A percentile compares a stretch with the other conserved stretches of the same genome.
Conservation (phyloP, 495 filamentous ascomycete species). For the Penicillium steckii region DNA sequence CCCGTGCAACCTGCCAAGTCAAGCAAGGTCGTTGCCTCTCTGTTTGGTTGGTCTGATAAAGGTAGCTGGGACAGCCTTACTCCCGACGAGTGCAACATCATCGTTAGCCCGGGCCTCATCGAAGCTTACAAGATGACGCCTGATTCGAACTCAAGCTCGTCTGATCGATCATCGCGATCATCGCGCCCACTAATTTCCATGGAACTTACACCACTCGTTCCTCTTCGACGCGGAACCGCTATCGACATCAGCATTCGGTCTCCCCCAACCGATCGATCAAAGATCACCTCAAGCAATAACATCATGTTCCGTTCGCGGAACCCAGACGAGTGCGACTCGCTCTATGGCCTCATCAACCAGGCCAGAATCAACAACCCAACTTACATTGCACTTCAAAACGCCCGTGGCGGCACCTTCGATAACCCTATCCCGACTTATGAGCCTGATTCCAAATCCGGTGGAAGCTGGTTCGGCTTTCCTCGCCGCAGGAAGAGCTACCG, state of each 20-base stretch:
- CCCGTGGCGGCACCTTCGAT: constrained; percentile 47
- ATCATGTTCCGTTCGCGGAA: constrained; percentile 86
- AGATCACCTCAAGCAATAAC: constrained; percentile 68
- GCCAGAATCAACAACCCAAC: constrained; percentile 84
- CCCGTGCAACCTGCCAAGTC: constrained; percentile 53
- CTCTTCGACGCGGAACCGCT: constrained; percentile 82
- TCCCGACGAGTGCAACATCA: constrained; percentile 72
- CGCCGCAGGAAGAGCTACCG: constrained; percentile 57
- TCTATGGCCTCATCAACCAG: constrained; percentile 82
- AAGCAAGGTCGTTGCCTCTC: constrained; percentile 67
- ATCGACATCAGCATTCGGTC: constrained; percentile 93
- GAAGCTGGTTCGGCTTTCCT: constrained; percentile 45
- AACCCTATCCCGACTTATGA: constrained; percentile 31
- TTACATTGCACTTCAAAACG: constrained; percentile 79
- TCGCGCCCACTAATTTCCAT: constrained; percentile 69
- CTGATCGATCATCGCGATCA: constrained; percentile 29
- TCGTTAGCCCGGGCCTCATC: constrained; percentile 80
- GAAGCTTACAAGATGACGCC: constrained; percentile 72
- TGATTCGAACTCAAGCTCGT: constrained; percentile 18
- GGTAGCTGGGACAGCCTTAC: constrained; percentile 79
- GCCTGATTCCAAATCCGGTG: constrained; percentile 27
- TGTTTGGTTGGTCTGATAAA: constrained; percentile 83
- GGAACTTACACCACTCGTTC: constrained; percentile 84
- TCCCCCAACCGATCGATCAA: constrained; percentile 67
- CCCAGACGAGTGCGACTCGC: constrained; percentile 69